Percentiles rank a stretch among this genome's conserved stretches.
These are phyloP conservation scores for Laguncularia racemosa DNA, from an alignment of 345 rosid species.

Conservation along the genomic window DNA sequence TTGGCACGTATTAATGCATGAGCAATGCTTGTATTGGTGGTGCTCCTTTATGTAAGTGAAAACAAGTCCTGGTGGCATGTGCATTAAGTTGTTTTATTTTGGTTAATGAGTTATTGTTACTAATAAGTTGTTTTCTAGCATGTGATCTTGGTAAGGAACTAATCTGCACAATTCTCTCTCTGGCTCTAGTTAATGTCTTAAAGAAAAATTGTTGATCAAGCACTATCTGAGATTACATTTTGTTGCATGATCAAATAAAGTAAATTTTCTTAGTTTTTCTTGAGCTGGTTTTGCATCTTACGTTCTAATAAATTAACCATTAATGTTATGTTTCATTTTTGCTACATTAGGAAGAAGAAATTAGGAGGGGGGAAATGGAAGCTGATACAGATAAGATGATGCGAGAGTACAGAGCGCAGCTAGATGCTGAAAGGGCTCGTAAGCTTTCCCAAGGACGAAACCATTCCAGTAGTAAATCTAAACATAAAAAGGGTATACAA, in stretches of 20 bases:
- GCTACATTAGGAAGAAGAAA: slow-evolving; percentile 73
- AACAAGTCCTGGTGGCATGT: too few species aligned
- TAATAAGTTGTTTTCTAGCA: too few species aligned
- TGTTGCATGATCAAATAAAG: too few species aligned
- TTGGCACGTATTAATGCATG: too few species aligned
- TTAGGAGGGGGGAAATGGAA: slow-evolving; percentile 80
- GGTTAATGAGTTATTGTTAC: too few species aligned
- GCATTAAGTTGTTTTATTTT: too few species aligned
- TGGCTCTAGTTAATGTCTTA: too few species aligned
- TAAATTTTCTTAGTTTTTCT: neutral
- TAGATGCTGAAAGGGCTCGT: slow-evolving; percentile 91
- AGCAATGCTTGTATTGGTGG: too few species aligned
- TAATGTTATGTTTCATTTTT: neutral
- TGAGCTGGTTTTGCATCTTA: neutral
- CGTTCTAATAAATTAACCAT: neutral
- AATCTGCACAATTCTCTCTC: too few species aligned
- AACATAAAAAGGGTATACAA: slow-evolving; percentile 41
- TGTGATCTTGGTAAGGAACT: too few species aligned
- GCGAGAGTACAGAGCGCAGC: slow-evolving; percentile 95
- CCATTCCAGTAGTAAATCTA: slow-evolving; percentile 56
- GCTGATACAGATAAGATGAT: slow-evolving; percentile 92
- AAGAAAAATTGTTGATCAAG: too few species aligned
- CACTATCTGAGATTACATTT: too few species aligned
- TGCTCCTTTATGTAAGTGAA: neutral
- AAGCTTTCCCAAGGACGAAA: slow-evolving; percentile 94